Base-by-base conservation (phyloP, 2,329 filamentous ascomycete genomes). In the Neocucurbitaria cava region DNA sequence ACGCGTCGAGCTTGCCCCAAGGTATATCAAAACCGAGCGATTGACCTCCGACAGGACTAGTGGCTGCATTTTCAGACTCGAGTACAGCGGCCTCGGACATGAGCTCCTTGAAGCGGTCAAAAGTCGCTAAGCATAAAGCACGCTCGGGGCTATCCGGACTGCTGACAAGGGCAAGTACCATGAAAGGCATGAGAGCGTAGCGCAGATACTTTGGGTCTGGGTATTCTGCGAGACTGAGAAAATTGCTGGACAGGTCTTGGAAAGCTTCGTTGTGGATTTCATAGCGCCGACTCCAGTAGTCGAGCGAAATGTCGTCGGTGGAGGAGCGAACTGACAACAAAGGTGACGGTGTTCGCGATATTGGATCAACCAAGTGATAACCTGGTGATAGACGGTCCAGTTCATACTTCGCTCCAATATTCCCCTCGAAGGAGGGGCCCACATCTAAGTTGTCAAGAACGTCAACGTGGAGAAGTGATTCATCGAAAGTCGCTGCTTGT, bases 1-100 rank as follows among this genome's bases (percentile, higher is more conserved):
- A 67, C 5, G 51, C 54, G 46, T 69, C 64, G 11, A 69, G 56
- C 11, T 47, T 59, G 9, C 63, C 62, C 64, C 64, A 69, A n/a
- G 64, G 57, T 31, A 69, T 66, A 13, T 62, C 51, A 10, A 65
- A 49, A 0, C 56, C 43, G 3, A 67, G 44, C 3, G 56, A 13
- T 17, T 58, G 49, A 7, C 58, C 59, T 7, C 55, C 61, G 26
- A 52, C 49, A 10, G 61, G 52, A 28, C 48, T 54, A 10, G 48
- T 18, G 20, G 46, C 35, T 23, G 40, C 30, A n/a, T 11, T 17
- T 33, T 53, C 24, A 28, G 9, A 5, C 8, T 17, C 40, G 13
- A 15, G 7, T 24, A 11, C n/a, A 26, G 8, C 13, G 8, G 21
- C 38, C 21, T 45, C 44, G 5, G 31, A 35, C 49, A 63, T 62